These are phyloP conservation scores for Gossypium arboreum DNA, from an alignment of 345 rosid species.

Conservation along the genomic window DNA sequence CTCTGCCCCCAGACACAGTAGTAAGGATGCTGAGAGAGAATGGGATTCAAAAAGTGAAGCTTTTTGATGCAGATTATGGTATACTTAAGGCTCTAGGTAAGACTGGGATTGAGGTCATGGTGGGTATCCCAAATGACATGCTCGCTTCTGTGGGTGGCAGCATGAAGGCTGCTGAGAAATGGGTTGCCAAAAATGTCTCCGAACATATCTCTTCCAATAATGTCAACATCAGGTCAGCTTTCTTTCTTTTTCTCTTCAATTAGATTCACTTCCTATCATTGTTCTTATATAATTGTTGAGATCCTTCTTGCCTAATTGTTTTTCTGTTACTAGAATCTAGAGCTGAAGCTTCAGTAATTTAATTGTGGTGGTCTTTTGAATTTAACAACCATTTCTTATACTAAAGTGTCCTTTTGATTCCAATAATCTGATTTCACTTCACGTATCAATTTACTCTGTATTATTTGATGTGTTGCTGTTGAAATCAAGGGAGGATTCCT, in stretches of 20 bases:
- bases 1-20: conserved; percentile 60
- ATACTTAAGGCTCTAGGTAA: conserved; percentile 64
- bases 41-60: conserved; percentile 77
- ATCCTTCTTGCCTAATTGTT: background rate
- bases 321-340: background rate
- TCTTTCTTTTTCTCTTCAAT: conserved; percentile 2
- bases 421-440: background rate
- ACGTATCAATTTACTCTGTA: background rate
- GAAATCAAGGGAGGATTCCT: background rate
- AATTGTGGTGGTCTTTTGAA: background rate
- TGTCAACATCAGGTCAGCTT: conserved; percentile 72
- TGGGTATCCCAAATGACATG: conserved; percentile 97
- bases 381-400: background rate
- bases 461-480: background rate
- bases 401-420: background rate
- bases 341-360: background rate
- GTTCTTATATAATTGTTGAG: background rate
- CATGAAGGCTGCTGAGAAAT: conserved; percentile 78
- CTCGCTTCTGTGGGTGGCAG: conserved; percentile 59
- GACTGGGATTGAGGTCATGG: conserved; percentile 89
- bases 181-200: conserved; percentile 88
- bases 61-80: conserved; percentile 81
- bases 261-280: background rate
- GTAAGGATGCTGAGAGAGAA: conserved; percentile 71
- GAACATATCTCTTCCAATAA: conserved; percentile 45